A percentile compares a stretch with the other conserved stretches of the same genome.
Conservation (phyloP, 176 grass and related monocot species). For the Bothriochloa decipiens region DNA sequence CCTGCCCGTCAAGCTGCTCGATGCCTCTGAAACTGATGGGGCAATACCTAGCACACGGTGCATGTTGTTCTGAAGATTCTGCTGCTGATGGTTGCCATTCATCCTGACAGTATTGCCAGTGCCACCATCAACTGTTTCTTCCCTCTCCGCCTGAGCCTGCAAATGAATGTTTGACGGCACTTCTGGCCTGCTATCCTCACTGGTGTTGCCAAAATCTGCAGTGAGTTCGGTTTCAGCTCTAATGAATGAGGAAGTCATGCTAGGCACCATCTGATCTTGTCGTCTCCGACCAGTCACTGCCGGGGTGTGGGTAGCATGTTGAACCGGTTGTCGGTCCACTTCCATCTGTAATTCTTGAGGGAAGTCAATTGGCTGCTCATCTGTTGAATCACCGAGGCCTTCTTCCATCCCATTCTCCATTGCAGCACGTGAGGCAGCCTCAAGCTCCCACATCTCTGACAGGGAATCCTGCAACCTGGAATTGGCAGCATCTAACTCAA, state of each 20-base stretch:
- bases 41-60: constrained; percentile 26
- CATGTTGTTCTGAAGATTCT: constrained; percentile 39
- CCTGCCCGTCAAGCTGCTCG: constrained; percentile 80
- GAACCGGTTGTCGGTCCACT: constrained; percentile 54
- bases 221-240: constrained; percentile 75
- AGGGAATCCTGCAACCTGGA: constrained; percentile 76
- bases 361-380: constrained; percentile 63
- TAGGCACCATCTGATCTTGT: constrained; percentile 92
- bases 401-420: constrained; percentile 94
- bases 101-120: constrained; percentile 31
- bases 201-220: constrained; percentile 57
- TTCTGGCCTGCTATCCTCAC: constrained; percentile 57
- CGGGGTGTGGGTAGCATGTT: constrained; percentile 32
- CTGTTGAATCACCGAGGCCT: constrained; percentile 93
- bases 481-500: constrained; percentile 81
- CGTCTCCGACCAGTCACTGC: constrained; percentile 45
- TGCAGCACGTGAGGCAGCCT: constrained; percentile 76
- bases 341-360: constrained; percentile 80
- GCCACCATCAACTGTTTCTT: constrained; percentile 31
- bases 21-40: constrained; percentile 64
- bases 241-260: constrained; percentile 84
- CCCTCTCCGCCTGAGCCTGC: constrained; percentile 43
- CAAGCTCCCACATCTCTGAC: constrained; percentile 88
- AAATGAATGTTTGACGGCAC: constrained; percentile 65
- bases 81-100: constrained; percentile 50